Percentiles rank a stretch among this genome's conserved stretches.
These are phyloP conservation scores for Fusarium redolens DNA, from an alignment of 2,329 filamentous ascomycete species.

Conservation along the genomic window DNA sequence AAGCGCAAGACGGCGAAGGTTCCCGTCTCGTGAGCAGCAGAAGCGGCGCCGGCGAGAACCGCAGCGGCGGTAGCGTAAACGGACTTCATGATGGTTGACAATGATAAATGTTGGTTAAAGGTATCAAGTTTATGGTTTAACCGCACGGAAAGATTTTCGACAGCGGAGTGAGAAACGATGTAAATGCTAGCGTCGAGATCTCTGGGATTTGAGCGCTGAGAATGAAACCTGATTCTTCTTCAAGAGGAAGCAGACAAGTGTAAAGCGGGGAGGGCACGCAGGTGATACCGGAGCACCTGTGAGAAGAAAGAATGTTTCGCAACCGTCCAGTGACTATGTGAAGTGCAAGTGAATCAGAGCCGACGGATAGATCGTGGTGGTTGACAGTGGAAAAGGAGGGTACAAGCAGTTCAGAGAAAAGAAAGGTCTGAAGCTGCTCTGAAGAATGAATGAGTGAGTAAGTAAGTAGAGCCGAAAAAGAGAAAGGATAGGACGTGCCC, in stretches of 20 bases:
- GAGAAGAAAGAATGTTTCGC: slow-evolving; percentile 44
- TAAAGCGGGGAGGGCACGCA: slow-evolving; percentile 20
- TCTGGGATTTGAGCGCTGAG: slow-evolving; percentile 40
- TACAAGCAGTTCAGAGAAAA: slow-evolving; percentile 44
- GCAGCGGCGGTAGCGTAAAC: slow-evolving; percentile 48
- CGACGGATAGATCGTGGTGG: slow-evolving; percentile 26
- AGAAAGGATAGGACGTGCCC: slow-evolving; percentile 51
- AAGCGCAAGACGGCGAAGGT: slow-evolving; percentile 79
- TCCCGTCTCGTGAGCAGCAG: slow-evolving; percentile 56
- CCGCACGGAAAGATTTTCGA: neutral
- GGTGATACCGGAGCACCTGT: slow-evolving; percentile 53
- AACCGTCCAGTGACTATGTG: slow-evolving; percentile 32
- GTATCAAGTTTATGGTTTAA: slow-evolving; percentile 3
- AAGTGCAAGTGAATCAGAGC: slow-evolving; percentile 35
- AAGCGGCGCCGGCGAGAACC: slow-evolving; percentile 53
- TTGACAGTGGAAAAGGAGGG: slow-evolving; percentile 44
- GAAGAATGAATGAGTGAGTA: slow-evolving; percentile 19
- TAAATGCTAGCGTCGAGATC: slow-evolving; percentile 30
- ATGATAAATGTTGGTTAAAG: slow-evolving; percentile 7
- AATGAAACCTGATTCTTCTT: slow-evolving; percentile 34
- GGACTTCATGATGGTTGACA: slow-evolving; percentile 51
- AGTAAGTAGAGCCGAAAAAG: slow-evolving; percentile 20
- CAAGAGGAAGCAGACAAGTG: slow-evolving; percentile 20
- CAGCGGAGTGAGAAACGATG: neutral
- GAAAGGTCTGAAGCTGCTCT: slow-evolving; percentile 34